Evolutionary conservation across 306 rosid genomes (phyloP).

Genomic region (Vigna hirtella): DNA sequence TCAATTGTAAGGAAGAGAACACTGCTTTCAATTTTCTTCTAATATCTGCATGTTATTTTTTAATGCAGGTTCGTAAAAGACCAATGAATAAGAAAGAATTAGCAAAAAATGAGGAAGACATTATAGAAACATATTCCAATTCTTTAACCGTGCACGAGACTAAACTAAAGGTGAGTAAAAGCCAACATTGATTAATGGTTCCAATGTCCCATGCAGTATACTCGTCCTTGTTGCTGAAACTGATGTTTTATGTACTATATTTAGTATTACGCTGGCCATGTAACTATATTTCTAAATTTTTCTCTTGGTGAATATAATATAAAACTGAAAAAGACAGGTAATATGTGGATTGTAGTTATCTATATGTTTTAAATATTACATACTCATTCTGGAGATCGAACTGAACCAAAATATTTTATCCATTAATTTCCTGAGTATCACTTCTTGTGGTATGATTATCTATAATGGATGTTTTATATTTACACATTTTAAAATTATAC

Average conservation of each 20-base stretch:
- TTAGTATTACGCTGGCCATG: slow-evolving; percentile 10
- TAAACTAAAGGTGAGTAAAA: slow-evolving; percentile 77
- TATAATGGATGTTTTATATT: slow-evolving; percentile 32
- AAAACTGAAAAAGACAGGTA: background rate
- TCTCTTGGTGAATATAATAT: slow-evolving; percentile 15
- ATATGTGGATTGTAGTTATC: slow-evolving; percentile 12
- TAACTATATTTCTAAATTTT: slow-evolving; percentile 15
- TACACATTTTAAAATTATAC: slow-evolving; percentile 34
- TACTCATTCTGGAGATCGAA: background rate
- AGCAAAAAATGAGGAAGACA: slow-evolving; percentile 95
- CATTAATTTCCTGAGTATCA: background rate
- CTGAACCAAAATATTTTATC: background rate
- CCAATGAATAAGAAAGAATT: slow-evolving; percentile 94
- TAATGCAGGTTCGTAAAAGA: slow-evolving; percentile 92
- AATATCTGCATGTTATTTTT: slow-evolving; percentile 14
- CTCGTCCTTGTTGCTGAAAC: slow-evolving; percentile 5
- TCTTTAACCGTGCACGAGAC: slow-evolving; percentile 92
- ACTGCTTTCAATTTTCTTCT: slow-evolving; percentile 21
- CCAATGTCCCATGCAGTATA: slow-evolving; percentile 10
- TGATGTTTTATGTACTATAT: background rate
- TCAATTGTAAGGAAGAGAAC: slow-evolving; percentile 8
- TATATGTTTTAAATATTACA: background rate
- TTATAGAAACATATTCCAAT: slow-evolving; percentile 81
- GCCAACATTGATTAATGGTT: slow-evolving; percentile 1
- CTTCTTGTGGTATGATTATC: slow-evolving; percentile 20